Conservation (phyloP, 352 stramenopile species). For the Globisporangium uncinulatum region DNA sequence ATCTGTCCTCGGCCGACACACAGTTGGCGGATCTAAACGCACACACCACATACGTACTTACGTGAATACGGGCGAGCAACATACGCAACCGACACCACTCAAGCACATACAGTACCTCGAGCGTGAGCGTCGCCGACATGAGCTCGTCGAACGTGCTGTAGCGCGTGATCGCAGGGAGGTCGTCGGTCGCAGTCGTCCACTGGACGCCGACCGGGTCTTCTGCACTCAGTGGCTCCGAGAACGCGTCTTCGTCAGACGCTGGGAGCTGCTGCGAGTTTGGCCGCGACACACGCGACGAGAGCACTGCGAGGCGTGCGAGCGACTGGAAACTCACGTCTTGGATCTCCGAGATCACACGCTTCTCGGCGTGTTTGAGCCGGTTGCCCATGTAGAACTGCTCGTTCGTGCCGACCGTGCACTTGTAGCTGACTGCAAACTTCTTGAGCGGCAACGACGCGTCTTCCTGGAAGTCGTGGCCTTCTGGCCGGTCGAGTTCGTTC, state of each 20-base stretch:
- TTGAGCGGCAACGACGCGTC: conserved; percentile 82
- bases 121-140: conserved; percentile 84
- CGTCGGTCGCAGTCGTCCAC: conserved; percentile 64
- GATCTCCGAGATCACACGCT: conserved; percentile 69
- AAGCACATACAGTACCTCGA: conserved; percentile 45
- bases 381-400: conserved; percentile 88
- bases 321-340: conserved; percentile 87
- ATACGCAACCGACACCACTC: background rate
- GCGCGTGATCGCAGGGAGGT: conserved; percentile 74
- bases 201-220: conserved; percentile 74
- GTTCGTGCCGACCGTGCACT: conserved; percentile 84
- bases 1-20: conserved; percentile 80
- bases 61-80: background rate
- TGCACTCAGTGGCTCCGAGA: conserved; percentile 46
- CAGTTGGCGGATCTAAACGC: conserved; percentile 63
- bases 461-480: conserved; percentile 89
- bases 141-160: conserved; percentile 89
- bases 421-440: conserved; percentile 88
- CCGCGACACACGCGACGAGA: conserved; percentile 76
- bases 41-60: conserved; percentile 3
- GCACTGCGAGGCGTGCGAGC: conserved; percentile 67
- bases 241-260: conserved; percentile 40
- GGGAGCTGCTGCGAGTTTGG: conserved; percentile 50
- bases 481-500: conserved; percentile 82
- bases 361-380: conserved; percentile 73